Evolutionary conservation across 257 asterid genomes (phyloP).

Genomic region (Solanum sitiens): DNA sequence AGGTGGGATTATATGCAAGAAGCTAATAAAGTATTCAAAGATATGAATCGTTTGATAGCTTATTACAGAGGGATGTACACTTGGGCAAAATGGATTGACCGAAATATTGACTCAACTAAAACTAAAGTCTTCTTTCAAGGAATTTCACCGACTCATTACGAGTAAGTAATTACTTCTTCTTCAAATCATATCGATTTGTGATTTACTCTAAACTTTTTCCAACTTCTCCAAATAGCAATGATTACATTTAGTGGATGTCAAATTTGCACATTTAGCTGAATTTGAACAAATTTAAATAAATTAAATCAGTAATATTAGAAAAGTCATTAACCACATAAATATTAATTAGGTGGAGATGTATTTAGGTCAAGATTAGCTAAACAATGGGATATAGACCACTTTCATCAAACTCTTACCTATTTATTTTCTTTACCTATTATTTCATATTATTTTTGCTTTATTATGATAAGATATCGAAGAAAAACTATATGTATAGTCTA

Average conservation of each 20-base stretch:
- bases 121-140: conserved; percentile 91
- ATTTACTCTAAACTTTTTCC: neutral
- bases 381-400: neutral
- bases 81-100: conserved; percentile 84
- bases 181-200: neutral
- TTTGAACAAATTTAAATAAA: neutral
- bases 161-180: conserved; percentile 27
- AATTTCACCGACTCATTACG: conserved; percentile 76
- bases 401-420: neutral
- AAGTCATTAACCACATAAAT: neutral
- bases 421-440: neutral
- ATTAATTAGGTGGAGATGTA: neutral
- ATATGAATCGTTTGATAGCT: conserved; percentile 79
- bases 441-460: neutral
- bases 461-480: neutral
- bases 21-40: conserved; percentile 49
- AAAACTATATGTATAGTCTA: neutral
- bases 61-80: conserved; percentile 82
- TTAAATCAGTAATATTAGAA: neutral
- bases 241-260: neutral
- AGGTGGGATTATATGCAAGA: conserved; percentile 85
- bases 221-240: too few species aligned
- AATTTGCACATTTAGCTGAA: neutral
- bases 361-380: neutral
- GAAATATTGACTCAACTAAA: conserved; percentile 56